Evolutionary conservation across 345 rosid genomes (phyloP), one percentile per base, ranked within the genome.

Genomic region (Brassica incana): DNA sequence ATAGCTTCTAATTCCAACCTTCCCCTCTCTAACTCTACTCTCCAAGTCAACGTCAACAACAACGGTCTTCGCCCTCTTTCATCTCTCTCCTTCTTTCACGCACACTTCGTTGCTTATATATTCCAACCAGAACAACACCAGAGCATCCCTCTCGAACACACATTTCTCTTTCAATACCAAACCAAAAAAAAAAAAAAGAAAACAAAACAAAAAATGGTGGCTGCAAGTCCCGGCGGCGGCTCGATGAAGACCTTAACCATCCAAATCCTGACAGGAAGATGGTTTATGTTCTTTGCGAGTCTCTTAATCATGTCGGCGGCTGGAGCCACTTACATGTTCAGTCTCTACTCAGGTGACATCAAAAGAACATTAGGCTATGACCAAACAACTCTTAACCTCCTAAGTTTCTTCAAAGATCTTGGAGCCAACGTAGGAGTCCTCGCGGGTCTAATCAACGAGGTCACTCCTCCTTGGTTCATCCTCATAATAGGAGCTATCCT

Each of bases 291-390:
- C 50, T 83, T 86, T 9, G 85, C 77, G 35, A 62, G 88, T 23
- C 70, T 88, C 32, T 73, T 80, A 25, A 78, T 88, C 80, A 76
- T 86, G 88, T 78, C 89, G 0, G 84, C 84, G 2, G 80, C 87
- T 35, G 91, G 91, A 64, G 86, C 91, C 59, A 71, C 87, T n/a
- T 88, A 85, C 78, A 78, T 88, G 81, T 88, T 88, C 72, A 77
- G 87, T 75, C 63, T 80, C 45, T 88, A 88, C 81, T 88, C 91
- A 1, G 56, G 15, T 20, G 89, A 85, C 35, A 78, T 88, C 76
- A 88, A 88, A 52, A 2, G 29, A 60, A 73, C 83, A 14, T 71
- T 85, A 69, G 85, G 76, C 43, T 88, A 88, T 45, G 87, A 86
- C 76, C 91, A 88, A 75, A 80, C 87, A 2, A 86, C 89, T 20